Evolutionary conservation across 1,139 yeast genomes (phyloP), one percentile per base, ranked within the genome.

Genomic region (Taphrina wiesneri): DNA sequence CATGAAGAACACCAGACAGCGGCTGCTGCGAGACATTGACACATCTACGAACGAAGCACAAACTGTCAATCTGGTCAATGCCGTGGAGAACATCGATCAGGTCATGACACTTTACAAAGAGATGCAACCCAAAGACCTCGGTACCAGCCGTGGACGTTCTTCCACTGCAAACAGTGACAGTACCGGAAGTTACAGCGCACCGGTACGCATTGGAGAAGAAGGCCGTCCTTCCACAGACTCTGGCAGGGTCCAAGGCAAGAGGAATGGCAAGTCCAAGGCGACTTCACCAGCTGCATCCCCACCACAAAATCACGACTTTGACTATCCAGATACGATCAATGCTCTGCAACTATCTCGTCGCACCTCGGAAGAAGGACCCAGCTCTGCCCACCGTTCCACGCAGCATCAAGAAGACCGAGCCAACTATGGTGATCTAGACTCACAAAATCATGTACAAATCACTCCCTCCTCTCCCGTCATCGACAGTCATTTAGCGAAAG

Each of bases 71-170:
- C 41, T 60, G 49, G 32, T 60, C 43, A 25, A 19, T 39, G 17
- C 64, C 13, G 39, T 53, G 6, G 64, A 60, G 21, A 34, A 39
- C 13, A 49, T 60, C 23, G 64, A 60, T 21, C 47, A 28, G 32
- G 47, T 53, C 30, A 15, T 60, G 32, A 13, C n/a, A 21, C 52
- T 60, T 11, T 51, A 51, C 28, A 54, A 54, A 23, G 59, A 54
- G 21, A 54, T 54, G 59, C 56, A 52, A 7, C 56, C 41, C n/a
- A 32, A 26, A 1, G 21, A 26, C 11, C 19, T 17, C 5, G 36
- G 54, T n/a, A 15, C 36, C 6, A 19, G 36, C 34, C 43, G 19
- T n/a, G n/a, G 54, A 7, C 41, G 56, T 9, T 23, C 56, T 11
- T 52, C 56, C 13, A 34, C 25, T 6, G 56, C 21, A 6, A 25